Base-by-base conservation (phyloP, 441 rosid species). In the Manihot esculenta region DNA sequence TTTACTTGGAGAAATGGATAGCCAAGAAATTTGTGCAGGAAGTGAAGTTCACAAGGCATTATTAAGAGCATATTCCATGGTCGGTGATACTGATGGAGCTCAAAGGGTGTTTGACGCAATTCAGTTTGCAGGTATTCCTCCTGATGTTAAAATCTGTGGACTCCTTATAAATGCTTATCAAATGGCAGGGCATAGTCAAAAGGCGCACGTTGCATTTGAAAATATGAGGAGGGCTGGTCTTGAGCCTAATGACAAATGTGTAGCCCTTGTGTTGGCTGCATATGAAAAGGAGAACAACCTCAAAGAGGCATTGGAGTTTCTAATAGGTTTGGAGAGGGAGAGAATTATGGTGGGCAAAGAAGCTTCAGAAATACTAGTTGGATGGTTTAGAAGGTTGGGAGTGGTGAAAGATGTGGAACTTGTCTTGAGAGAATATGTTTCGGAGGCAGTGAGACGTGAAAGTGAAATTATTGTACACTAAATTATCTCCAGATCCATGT, bases 41-140 rank as follows among this genome's bases (percentile, higher is more conserved):
- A 85, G 86, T 56, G 98, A 93, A 83, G 90, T 93, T 72, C 89
- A 88, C 84, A 91, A 93, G 85, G 98, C 97, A 21, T 69, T 93
- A 82, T 69, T 93, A 73, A 87, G 97, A 83, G 79, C 82, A 20
- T 91, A 91, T 79, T 88, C 96, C 60, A 82, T 85, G 86, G 33
- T 48, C 21, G 98, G 94, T 20, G 73, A 91, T 63, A 27, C 82
- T 0, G 72, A 82, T 71, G 92, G 93, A 72, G 94, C 98, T 72
- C 94, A 93, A 72, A 84, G 97, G 72, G 84, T 86, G 62, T 93
- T 93, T 26, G 84, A 86, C 70, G 90, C 88, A 41, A 82, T 87
- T 82, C 98, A 91, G 67, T 67, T 85, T 38, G 97, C 94, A 0
- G 93, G 93, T 55, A 83, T 91, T 64, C 71, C 86, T 73, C 98